These are phyloP conservation scores for Suillus brevipes DNA, from an alignment of 768 basidiomycete species.

Conservation along the genomic window DNA sequence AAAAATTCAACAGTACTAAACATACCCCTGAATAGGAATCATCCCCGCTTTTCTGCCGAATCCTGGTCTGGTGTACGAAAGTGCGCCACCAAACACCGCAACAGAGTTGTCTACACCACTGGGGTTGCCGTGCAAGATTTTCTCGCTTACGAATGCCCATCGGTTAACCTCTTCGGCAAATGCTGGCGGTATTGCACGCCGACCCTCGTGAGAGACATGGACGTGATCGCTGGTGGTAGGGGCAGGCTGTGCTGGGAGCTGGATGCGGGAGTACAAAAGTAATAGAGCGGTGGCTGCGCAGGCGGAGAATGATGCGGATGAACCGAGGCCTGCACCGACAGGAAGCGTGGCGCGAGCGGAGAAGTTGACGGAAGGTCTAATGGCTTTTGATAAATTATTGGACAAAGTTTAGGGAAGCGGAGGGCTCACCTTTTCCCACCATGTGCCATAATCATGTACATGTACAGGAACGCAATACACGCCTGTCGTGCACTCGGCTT, in stretches of 20 bases:
- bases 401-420: constrained; percentile 11
- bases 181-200: constrained; percentile 59
- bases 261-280: constrained; percentile 70
- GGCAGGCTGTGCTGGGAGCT: constrained; percentile 50
- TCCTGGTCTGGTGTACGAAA: constrained; percentile 83
- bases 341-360: constrained; percentile 86
- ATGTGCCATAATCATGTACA: constrained; percentile 79
- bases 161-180: constrained; percentile 82
- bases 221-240: constrained; percentile 51
- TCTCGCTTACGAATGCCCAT: constrained; percentile 95
- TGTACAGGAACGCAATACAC: constrained; percentile 81
- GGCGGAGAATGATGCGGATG: constrained; percentile 92
- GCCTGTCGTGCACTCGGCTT: constrained; percentile 45
- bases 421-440: constrained; percentile 54
- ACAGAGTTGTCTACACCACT: constrained; percentile 98
- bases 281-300: constrained; percentile 83
- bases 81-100: constrained; percentile 87
- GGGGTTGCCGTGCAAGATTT: constrained; percentile 95
- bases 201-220: constrained; percentile 64
- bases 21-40: constrained; percentile 80
- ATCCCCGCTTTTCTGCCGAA: constrained; percentile 79
- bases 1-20: not conserved
- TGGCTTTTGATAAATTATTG: constrained; percentile 8
- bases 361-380: constrained; percentile 77
- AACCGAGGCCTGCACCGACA: constrained; percentile 93